Conservation (phyloP, 345 rosid genomes). For the Draba incana region DNA sequence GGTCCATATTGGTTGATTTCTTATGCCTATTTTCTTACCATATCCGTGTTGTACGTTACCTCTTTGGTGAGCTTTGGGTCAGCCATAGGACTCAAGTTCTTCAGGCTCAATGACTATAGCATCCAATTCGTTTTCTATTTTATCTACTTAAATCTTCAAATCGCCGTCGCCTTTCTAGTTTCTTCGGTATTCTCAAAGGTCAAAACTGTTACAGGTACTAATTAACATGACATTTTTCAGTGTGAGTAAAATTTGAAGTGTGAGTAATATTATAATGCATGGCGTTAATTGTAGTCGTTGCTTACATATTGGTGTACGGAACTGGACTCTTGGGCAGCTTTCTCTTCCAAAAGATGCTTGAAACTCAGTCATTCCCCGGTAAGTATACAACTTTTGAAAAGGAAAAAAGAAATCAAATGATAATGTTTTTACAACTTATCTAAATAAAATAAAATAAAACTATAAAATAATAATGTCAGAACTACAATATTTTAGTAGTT, state of each 20-base stretch:
- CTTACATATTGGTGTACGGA: conserved; percentile 72
- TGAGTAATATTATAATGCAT: background rate
- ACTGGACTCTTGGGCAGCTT: conserved; percentile 83
- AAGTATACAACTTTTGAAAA: conserved; percentile 41
- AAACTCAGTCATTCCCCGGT: conserved; percentile 75
- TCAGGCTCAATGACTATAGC: conserved; percentile 67
- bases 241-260: background rate
- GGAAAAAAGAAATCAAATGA: background rate
- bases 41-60: conserved; percentile 68
- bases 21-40: conserved; percentile 69
- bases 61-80: conserved; percentile 77
- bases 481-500: too few species aligned
- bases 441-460: too few species aligned
- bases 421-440: background rate
- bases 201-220: conserved; percentile 85
- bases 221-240: conserved; percentile 3
- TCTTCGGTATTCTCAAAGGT: conserved; percentile 70
- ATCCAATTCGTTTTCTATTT: conserved; percentile 76
- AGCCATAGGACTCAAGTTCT: conserved; percentile 82
- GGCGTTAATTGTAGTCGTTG: conserved; percentile 55
- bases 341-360: conserved; percentile 60
- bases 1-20: conserved; percentile 37
- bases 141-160: conserved; percentile 76
- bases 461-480: too few species aligned
- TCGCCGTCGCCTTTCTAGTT: conserved; percentile 67